Evolutionary conservation across 768 basidiomycete species (phyloP).

Genomic region (Lentinus tigrinus): DNA sequence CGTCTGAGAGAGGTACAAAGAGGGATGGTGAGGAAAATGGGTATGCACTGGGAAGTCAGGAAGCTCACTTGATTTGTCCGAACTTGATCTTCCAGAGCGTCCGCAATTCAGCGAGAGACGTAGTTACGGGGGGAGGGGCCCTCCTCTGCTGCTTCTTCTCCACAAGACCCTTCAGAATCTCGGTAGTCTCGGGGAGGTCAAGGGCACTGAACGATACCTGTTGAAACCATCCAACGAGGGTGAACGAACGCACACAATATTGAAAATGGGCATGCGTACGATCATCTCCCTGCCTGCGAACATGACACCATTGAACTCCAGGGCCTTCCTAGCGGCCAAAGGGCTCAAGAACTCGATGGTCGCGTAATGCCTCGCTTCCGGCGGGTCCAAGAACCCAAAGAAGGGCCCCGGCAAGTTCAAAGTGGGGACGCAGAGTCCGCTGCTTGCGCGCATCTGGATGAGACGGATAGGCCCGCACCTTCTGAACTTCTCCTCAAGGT

Average conservation of each 20-base stretch:
- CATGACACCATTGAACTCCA: constrained; percentile 35
- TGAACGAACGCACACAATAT: background rate
- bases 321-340: constrained; percentile 39
- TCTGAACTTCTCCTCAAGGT: constrained; percentile 35
- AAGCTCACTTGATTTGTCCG: constrained; percentile 8
- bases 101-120: no score
- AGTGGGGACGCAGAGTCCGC: constrained; percentile 23
- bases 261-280: constrained; percentile 28
- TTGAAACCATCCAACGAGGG: background rate
- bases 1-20: constrained; percentile 3
- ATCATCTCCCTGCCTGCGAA: constrained; percentile 40
- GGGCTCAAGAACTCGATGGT: constrained; percentile 43
- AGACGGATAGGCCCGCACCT: constrained; percentile 35
- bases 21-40: background rate
- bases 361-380: constrained; percentile 42
- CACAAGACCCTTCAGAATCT: constrained; percentile 4
- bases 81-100: constrained; percentile 9
- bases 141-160: background rate
- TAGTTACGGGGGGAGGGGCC: no score
- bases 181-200: constrained; percentile 32
- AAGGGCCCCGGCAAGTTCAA: background rate
- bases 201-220: constrained; percentile 23
- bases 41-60: no score
- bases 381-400: background rate
- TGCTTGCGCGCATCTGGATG: constrained; percentile 37